These are phyloP conservation scores for Plasmodium reichenowi DNA, from an alignment of 169 alveolate species.

Conservation along the genomic window DNA sequence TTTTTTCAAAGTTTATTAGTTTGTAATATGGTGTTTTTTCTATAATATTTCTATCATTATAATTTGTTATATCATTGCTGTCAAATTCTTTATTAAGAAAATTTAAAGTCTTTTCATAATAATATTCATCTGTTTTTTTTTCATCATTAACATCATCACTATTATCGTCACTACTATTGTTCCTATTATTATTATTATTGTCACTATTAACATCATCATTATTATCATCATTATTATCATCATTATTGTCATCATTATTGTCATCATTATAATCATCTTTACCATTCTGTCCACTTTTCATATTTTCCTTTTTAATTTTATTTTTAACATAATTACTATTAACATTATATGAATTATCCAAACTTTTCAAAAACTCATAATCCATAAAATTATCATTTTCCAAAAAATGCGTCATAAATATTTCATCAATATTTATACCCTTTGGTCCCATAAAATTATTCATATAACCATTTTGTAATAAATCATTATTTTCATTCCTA, in stretches of 20 bases:
- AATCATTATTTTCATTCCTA: no score
- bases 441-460: no score
- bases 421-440: no score
- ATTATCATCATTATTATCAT: neutral
- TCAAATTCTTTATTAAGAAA: constrained; percentile 36
- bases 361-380: no score
- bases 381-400: no score
- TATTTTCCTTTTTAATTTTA: neutral
- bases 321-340: no score
- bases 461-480: no score
- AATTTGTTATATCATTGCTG: neutral
- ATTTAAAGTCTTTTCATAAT: constrained; percentile 37
- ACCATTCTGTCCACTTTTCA: neutral
- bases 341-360: no score
- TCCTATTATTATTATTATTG: neutral
- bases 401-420: no score
- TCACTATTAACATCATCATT: neutral
- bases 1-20: constrained; percentile 53
- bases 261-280: neutral
- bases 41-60: constrained; percentile 14
- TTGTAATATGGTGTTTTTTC: constrained; percentile 59
- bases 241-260: neutral
- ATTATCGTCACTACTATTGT: neutral
- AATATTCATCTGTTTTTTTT: constrained; percentile 30
- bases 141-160: neutral